Base-by-base conservation (phyloP, 2,329 filamentous ascomycete genomes). In the Stagonosporopsis tanaceti region DNA sequence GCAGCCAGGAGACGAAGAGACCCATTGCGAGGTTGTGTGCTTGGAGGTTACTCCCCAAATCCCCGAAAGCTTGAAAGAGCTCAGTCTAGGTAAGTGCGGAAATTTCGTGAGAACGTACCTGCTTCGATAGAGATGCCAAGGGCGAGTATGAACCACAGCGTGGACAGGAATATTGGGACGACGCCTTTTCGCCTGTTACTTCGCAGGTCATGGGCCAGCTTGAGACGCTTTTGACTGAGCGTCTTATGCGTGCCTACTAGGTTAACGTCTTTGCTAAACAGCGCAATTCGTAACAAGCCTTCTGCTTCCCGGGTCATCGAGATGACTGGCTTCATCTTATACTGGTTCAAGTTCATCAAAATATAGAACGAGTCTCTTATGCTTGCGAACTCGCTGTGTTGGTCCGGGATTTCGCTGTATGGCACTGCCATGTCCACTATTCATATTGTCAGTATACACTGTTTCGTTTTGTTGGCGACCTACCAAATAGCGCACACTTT, bases 1-100 rank as follows among this genome's bases (percentile, higher is more conserved):
- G 79, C 2, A 81, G 63, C 79, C 78, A 81, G 8, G 74, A 69
- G 11, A 80, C 62, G n/a, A 81, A 58, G 4, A 79, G 53, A 2
- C 79, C 79, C 4, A 81, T 64, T 2, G 78, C 74, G 1, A 81
- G 71, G 47, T 77, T 76, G 50, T 80, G 78, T 1, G 78, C 77
- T 5, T 74, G 76, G 3, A 74, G 64, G 38, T 77, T 77, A 12
- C 70, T 65, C 2, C 78, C 78, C 5, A 76, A 32, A 6, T 64
- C 60, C 3, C 66, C 66, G 28, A 76, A 76, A 4, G 74, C 69
- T 59, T 46, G 30, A 17, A 45, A 70, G 20, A 6, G 1, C 6
- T 53, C 14, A 53, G 42, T 28, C 1, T 4, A 6, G 7, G 17
- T 20, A 9, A 11, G 3, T 1, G 11, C 9, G 24, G 14, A 2